Conservation (phyloP, 1,284 basidiomycete genomes). For the Ganoderma lucidum region DNA sequence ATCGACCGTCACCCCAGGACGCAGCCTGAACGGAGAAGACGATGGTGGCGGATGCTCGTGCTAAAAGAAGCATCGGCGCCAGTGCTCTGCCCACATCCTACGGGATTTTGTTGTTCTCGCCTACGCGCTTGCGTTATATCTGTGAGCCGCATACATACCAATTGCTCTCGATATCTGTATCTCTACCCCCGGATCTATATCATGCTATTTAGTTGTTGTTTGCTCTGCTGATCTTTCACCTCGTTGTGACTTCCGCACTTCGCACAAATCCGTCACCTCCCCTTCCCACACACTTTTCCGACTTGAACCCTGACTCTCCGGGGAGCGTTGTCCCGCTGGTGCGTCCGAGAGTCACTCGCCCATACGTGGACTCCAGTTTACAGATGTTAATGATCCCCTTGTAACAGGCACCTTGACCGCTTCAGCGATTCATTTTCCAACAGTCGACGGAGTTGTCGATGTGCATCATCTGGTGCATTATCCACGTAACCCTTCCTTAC, state of each 20-base stretch:
- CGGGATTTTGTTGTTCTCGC: not conserved
- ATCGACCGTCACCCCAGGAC: conserved; percentile 39
- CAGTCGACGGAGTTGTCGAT: too few species aligned
- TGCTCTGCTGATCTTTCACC: not conserved
- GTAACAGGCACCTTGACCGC: too few species aligned
- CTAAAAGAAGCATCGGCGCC: conserved; percentile 20
- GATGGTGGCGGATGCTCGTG: conserved; percentile 40
- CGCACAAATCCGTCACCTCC: not conserved
- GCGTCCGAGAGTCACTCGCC: too few species aligned
- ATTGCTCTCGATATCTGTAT: conserved; percentile 7
- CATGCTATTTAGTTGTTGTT: not conserved
- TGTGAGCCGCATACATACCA: conserved; percentile 2
- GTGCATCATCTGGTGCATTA: too few species aligned
- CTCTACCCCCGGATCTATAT: conserved; percentile 12
- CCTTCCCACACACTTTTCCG: too few species aligned
- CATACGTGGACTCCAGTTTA: too few species aligned
- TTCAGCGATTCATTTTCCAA: too few species aligned
- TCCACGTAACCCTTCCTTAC: too few species aligned
- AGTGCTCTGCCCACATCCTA: not conserved
- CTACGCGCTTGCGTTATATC: not conserved
- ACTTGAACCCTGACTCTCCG: too few species aligned
- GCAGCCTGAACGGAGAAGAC: conserved; percentile 35
- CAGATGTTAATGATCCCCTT: too few species aligned
- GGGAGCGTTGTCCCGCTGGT: too few species aligned
- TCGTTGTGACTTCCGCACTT: not conserved